These are phyloP conservation scores for Fusarium sp. DNA, from an alignment of 2,329 filamentous ascomycete species.

Conservation along the genomic window DNA sequence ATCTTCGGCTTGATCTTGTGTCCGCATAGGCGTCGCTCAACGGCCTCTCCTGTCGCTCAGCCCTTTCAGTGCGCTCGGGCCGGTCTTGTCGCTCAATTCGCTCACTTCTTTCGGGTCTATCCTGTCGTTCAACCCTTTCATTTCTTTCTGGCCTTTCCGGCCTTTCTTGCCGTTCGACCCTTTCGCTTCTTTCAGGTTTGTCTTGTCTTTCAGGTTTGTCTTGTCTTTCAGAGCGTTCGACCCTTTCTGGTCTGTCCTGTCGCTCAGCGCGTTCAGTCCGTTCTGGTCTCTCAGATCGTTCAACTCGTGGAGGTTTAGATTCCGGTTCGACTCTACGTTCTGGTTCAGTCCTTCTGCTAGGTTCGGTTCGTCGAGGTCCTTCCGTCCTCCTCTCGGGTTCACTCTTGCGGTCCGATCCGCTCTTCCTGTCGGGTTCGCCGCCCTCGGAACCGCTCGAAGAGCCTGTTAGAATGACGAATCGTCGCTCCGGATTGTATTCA, in stretches of 20 bases:
- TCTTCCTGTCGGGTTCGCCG: constrained; percentile 43
- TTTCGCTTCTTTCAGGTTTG: constrained; percentile 21
- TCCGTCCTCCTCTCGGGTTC: constrained; percentile 16
- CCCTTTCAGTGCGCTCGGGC: constrained; percentile 11
- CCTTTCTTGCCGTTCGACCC: constrained; percentile 8
- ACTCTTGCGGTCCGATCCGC: constrained; percentile 7
- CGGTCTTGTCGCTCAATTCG: constrained; percentile 3
- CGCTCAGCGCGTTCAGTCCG: background rate
- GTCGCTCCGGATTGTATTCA: constrained; percentile 70
- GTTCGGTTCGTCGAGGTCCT: constrained; percentile 6
- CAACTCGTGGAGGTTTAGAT: constrained; percentile 20
- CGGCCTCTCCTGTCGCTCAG: constrained; percentile 26
- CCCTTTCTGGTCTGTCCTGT: background rate
- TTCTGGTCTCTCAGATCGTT: constrained; percentile 14
- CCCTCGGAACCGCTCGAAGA: constrained; percentile 42
- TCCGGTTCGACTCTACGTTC: constrained; percentile 8
- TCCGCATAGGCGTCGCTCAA: constrained; percentile 22
- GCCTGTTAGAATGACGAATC: constrained; percentile 69
- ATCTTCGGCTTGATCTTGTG: constrained; percentile 21
- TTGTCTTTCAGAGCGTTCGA: background rate
- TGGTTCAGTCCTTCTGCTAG: constrained; percentile 8
- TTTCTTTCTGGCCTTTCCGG: constrained; percentile 5
- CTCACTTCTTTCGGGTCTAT: background rate
- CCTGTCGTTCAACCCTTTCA: background rate
- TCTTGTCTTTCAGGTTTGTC: constrained; percentile 14